Conservation (phyloP, 1,139 yeast species). For the Yamadazyma friedrichii region DNA sequence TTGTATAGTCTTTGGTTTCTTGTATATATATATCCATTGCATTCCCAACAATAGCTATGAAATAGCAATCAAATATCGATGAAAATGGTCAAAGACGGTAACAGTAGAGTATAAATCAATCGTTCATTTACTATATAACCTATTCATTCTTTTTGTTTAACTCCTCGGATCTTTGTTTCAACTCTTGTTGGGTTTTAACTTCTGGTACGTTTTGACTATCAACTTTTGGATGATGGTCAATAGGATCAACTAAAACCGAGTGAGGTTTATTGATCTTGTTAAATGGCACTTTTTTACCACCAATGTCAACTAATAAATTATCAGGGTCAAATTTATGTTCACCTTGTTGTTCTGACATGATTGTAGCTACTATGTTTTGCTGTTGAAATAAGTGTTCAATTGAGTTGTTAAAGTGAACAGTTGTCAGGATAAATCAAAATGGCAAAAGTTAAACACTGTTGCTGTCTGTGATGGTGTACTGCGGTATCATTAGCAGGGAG, state of each 20-base stretch:
- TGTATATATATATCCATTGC: too few species aligned
- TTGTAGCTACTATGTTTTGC: background rate
- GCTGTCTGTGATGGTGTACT: too few species aligned
- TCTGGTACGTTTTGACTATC: constrained; percentile 25
- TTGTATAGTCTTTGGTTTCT: too few species aligned
- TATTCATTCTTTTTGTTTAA: constrained; percentile 3
- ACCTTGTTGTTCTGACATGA: background rate
- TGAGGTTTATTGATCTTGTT: constrained; percentile 42
- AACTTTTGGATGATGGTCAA: constrained; percentile 26
- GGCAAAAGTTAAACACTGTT: too few species aligned
- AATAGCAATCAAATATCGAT: too few species aligned
- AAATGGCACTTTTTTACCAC: constrained; percentile 39
- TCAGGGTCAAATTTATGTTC: constrained; percentile 16
- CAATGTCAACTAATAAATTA: constrained; percentile 32
- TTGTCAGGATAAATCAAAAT: background rate
- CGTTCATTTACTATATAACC: background rate
- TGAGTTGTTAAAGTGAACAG: too few species aligned
- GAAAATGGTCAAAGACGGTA: too few species aligned
- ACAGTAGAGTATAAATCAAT: background rate
- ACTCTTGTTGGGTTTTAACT: background rate
- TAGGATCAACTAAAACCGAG: constrained; percentile 34
- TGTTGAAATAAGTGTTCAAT: too few species aligned
- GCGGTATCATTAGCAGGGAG: too few species aligned
- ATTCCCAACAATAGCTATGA: too few species aligned
- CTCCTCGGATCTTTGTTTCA: constrained; percentile 18